Conservation (phyloP, 805 yeast species). For the Candida nemodendra region DNA sequence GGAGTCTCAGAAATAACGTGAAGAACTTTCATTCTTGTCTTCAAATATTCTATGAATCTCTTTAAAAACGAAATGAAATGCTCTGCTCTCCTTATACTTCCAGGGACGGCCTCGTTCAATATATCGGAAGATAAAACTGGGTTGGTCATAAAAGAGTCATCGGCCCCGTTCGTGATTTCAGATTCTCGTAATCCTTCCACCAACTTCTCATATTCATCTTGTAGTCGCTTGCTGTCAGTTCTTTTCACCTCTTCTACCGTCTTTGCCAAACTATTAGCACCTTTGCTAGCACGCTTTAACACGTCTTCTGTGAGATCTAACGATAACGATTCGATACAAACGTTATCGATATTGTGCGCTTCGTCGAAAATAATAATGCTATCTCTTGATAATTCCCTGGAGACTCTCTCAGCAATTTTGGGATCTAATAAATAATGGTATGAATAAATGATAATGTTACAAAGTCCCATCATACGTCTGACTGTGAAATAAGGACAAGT, state of each 20-base stretch:
- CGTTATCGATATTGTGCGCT: conserved; percentile 98
- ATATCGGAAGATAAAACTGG: conserved; percentile 87
- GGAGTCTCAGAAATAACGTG: conserved; percentile 99
- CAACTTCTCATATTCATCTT: conserved; percentile 85
- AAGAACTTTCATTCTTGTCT: conserved; percentile 95
- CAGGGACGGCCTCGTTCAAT: conserved; percentile 91
- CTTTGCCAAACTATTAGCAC: conserved; percentile 74
- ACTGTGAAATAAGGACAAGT: conserved; percentile 97
- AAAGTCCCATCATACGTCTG: conserved; percentile 93
- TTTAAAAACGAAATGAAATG: conserved; percentile 93
- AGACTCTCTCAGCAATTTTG: conserved; percentile 93
- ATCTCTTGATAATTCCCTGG: conserved; percentile 87
- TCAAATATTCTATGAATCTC: conserved; percentile 88
- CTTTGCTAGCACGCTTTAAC: conserved; percentile 79
- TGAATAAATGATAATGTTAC: conserved; percentile 92
- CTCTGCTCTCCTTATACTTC: conserved; percentile 94
- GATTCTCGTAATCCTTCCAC: conserved; percentile 87
- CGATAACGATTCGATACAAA: conserved; percentile 92
- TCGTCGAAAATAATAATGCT: conserved; percentile 95
- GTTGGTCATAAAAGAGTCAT: conserved; percentile 75
- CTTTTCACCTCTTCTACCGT: conserved; percentile 84
- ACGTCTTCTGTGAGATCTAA: conserved; percentile 90
- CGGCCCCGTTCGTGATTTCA: conserved; percentile 58
- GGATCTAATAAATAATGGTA: conserved; percentile 97
- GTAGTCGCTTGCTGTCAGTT: conserved; percentile 78